Evolutionary conservation across 2,329 filamentous ascomycete species (phyloP), one percentile per base, ranked within the genome.

Genomic region (Dothistroma septosporum): DNA sequence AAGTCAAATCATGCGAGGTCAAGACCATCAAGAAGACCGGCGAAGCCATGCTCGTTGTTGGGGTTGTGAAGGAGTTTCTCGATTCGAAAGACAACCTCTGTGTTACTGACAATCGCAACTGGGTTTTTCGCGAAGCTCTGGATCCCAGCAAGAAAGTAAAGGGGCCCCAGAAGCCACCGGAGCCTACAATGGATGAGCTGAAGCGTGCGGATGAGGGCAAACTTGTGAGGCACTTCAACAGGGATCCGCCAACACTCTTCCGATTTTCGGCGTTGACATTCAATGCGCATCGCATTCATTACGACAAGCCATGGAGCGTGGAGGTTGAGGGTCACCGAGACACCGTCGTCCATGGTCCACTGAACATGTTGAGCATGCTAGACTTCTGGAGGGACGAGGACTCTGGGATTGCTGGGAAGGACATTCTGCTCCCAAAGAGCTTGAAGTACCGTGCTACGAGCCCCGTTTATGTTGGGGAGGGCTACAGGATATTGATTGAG

Each of bases 241-340:
- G 54, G 10, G 44, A 49, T n/a, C 24, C 57, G 2, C 50, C 60
- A 2, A 46, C 52, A 10, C 54, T 64, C 4, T 64, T 64, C 49
- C 53, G 62, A 1, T 55, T 64, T 14, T 58, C 54, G 2, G 62
- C 60, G 2, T 46, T 64, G 57, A 64, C 62, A 2, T 64, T 62
- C 48, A 64, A 64, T 50, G 60, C 60, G 9, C 62, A 64, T 47
- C 60, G 60, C 1, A 62, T 64, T 28, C 62, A 64, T 52, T 64
- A 62, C 46, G 60, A 61, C 11, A 53, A 48, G 21, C 50, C 55
- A 9, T 64, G 62, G 62, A 54, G 52, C 6, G 52, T 58, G 2
- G 53, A 64, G 31, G 62, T 64, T 9, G 62, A 64, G 46, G 62
- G 62, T 7, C 62, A 64, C 46, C 37, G 62, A 4, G 53, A 62